These are phyloP conservation scores for Drosera capensis DNA, from an alignment of 148 eudicot species.

Conservation along the genomic window DNA sequence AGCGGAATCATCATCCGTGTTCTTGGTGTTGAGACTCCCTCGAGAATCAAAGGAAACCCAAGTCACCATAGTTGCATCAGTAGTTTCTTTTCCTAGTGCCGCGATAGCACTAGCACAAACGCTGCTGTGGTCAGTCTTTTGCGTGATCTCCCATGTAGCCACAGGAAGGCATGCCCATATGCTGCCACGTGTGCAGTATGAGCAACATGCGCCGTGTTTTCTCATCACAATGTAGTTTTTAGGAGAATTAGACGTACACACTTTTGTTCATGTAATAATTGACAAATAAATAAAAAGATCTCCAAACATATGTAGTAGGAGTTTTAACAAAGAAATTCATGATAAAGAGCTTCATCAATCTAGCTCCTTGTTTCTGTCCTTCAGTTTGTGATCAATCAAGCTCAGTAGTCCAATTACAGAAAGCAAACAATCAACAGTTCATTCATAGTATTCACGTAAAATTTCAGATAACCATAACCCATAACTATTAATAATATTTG, in stretches of 20 bases:
- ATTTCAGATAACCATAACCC: no score
- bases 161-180: neutral
- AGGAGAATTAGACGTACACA: neutral
- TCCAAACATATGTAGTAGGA: no score
- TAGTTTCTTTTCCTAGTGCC: conserved; percentile 25
- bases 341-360: no score
- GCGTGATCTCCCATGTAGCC: conserved; percentile 9
- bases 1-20: conserved; percentile 56
- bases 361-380: no score
- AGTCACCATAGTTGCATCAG: conserved; percentile 39
- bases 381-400: no score
- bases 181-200: neutral
- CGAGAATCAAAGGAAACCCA: conserved; percentile 54
- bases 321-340: neutral
- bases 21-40: conserved; percentile 30
- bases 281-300: neutral
- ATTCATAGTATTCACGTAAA: no score
- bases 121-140: conserved; percentile 8
- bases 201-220: neutral
- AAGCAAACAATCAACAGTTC: neutral
- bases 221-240: neutral
- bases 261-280: neutral
- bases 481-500: no score
- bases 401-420: neutral
- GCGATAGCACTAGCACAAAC: conserved; percentile 46